phyloP scores from a whole-genome alignment of 148 eudicot species.

The Rhododendron henanense region DNA sequence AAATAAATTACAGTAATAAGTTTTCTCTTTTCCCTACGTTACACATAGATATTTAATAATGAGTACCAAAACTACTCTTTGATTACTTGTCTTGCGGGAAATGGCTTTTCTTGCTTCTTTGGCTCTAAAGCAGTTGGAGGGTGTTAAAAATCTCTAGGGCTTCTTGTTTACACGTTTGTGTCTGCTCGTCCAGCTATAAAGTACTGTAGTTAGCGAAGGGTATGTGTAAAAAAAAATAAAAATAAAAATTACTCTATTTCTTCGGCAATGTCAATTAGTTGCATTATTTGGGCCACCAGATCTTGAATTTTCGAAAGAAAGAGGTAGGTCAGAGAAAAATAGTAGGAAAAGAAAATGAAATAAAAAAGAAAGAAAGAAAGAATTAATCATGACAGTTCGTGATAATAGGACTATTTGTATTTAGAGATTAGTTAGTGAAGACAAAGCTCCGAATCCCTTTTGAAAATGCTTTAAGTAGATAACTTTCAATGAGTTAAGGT shows the following conservation, averaged over 20 bases:
- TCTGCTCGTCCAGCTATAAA: neutral
- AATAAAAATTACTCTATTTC: neutral
- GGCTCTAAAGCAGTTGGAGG: neutral
- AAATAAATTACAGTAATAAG: neutral
- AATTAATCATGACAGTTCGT: neutral
- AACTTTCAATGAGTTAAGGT: neutral
- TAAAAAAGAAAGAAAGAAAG: neutral
- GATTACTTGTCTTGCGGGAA: constrained; percentile 4
- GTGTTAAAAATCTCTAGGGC: neutral
- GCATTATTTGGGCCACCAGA: neutral
- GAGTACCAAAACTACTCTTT: neutral
- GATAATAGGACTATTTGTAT: neutral
- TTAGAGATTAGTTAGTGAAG: neutral
- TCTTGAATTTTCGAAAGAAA: neutral
- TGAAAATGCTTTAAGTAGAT: neutral
- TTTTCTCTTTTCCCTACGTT: neutral
- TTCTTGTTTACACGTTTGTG: constrained; percentile 2
- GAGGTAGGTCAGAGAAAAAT: neutral
- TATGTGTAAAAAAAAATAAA: neutral
- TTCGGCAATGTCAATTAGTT: neutral
- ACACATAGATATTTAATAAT: neutral
- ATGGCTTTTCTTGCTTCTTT: constrained; percentile 7
- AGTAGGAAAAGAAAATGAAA: neutral
- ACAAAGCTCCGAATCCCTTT: neutral
- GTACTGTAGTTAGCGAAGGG: neutral